Conservation (phyloP, 257 asterid species). For the Rubia yunnanensis region DNA sequence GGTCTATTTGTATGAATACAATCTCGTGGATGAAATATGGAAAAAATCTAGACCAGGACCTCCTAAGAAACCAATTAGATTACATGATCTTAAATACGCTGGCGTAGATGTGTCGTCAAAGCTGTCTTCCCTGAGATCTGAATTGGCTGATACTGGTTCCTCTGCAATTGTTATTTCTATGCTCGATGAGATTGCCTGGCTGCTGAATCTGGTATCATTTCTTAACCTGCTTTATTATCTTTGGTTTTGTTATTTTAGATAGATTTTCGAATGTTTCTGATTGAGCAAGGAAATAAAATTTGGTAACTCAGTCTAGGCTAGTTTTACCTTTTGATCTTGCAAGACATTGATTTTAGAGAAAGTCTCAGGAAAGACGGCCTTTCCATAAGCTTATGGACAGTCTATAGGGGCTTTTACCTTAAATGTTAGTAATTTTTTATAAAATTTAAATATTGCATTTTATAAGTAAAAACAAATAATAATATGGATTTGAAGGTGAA, state of each 20-base stretch:
- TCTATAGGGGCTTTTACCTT: too few species aligned
- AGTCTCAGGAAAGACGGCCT: too few species aligned
- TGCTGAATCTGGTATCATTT: conserved; percentile 78
- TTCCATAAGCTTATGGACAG: too few species aligned
- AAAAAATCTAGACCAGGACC: conserved; percentile 69
- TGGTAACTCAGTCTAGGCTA: neutral
- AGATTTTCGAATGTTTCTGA: neutral
- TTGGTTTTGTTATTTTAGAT: neutral
- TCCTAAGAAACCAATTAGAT: conserved; percentile 57
- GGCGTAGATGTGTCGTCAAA: conserved; percentile 77
- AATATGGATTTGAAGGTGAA: too few species aligned
- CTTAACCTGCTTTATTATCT: neutral
- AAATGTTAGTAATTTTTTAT: too few species aligned
- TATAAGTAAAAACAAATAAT: too few species aligned
- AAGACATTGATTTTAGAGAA: neutral
- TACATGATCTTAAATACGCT: conserved; percentile 80
- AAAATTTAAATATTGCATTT: too few species aligned
- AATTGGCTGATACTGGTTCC: conserved; percentile 58
- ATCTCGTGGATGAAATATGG: conserved; percentile 97
- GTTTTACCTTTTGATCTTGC: neutral
- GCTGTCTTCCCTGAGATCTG: conserved; percentile 73
- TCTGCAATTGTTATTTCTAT: conserved; percentile 81
- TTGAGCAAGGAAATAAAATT: neutral
- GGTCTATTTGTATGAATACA: conserved; percentile 67
- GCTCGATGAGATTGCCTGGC: conserved; percentile 99